These are phyloP conservation scores for Paramecium biaurelia DNA, from an alignment of 73 alveolate species.

Conservation along the genomic window DNA sequence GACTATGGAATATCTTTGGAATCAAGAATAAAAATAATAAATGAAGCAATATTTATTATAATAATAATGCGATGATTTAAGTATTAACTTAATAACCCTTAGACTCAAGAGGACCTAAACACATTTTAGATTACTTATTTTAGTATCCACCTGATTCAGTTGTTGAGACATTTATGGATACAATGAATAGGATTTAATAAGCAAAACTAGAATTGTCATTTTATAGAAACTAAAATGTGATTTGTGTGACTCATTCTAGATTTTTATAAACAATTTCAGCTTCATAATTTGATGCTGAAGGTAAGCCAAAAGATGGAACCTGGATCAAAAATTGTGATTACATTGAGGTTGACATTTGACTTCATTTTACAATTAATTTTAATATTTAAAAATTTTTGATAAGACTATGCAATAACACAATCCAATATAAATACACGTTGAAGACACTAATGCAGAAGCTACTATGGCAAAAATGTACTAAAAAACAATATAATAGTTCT, in stretches of 20 bases:
- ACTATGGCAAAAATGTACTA: slow-evolving; percentile 51
- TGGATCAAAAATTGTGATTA: slow-evolving; percentile 28
- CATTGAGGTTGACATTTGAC: neutral
- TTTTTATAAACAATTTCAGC: neutral
- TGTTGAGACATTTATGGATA: slow-evolving; percentile 13
- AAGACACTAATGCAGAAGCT: slow-evolving; percentile 66
- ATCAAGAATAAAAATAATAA: neutral
- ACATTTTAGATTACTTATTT: neutral
- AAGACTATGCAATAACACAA: slow-evolving; percentile 5
- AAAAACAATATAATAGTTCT: neutral
- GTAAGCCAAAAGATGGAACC: slow-evolving; percentile 20
- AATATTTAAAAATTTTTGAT: neutral
- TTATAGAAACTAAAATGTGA: neutral
- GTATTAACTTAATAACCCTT: neutral
- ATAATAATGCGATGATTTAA: neutral
- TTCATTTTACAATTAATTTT: neutral
- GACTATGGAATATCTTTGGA: slow-evolving; percentile 36
- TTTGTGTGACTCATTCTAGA: slow-evolving; percentile 40
- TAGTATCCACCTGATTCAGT: neutral
- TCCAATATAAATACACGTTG: slow-evolving; percentile 37
- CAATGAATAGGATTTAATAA: neutral
- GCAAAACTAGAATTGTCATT: neutral
- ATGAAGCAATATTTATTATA: neutral
- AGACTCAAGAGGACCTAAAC: slow-evolving; percentile 12
- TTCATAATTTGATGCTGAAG: slow-evolving; percentile 5